Base-by-base conservation (phyloP, 495 filamentous ascomycete species). In the Delitschia confertaspora region DNA sequence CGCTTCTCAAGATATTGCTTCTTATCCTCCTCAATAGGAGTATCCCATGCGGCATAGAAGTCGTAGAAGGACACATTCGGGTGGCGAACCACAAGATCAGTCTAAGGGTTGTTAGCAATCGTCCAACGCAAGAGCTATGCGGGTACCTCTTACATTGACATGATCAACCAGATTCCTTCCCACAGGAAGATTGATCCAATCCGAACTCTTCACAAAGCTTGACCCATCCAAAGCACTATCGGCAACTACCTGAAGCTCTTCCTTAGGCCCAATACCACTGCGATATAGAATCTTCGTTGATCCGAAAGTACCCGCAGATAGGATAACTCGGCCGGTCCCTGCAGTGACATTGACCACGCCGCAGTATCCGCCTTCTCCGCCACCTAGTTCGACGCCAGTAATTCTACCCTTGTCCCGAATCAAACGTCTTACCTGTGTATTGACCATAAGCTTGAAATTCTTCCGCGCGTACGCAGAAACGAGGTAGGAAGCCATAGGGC, bases 131-230 rank as follows among this genome's bases (percentile, higher is more conserved):
- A 6, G 20, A 6, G 11, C 10, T 30, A 21, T 1, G 11, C 19
- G 23, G 1, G 17, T 14, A 18, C 8, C 13, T 40, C 45, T 38
- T 42, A 48, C 45, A 20, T 41, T 41, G 10, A 53, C 49, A 58
- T 88, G 82, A 56, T 86, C 82, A 44, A 76, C 72, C 33, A 86
- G 60, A 53, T 82, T 84, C 55, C 81, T 71, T 13, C 83, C 82
- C 10, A 88, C 82, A 20, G 83, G 82, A n/a, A 83, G 67, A 44
- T 76, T 66, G 56, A 88, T 80, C 81, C 81, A 86, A 18, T 74
- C 56, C 22, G 78, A 79, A 51, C 66, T 73, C 53, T 69, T 70
- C 58, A 76, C 71, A 32, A 62, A 58, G 22, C 44, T 56, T 9
- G 40, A 8, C 7, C 56, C 56, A 29, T 63, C 60, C 4, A 26